Conservation (phyloP, 2,329 filamentous ascomycete genomes). For the Pseudogymnoascus sp. region DNA sequence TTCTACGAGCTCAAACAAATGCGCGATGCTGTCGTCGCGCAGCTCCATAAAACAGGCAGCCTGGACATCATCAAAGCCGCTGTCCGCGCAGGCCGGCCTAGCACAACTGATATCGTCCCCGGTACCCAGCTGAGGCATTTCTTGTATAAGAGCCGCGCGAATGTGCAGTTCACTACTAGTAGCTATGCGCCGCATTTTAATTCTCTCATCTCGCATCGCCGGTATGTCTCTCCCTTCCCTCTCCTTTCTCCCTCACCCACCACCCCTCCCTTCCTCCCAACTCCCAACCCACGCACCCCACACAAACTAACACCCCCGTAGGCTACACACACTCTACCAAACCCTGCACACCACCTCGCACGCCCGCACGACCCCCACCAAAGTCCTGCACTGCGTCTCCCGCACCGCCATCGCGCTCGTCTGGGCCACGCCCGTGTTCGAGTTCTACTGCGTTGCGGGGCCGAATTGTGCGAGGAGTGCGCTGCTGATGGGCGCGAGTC, state of each 20-base stretch:
- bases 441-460: conserved; percentile 90
- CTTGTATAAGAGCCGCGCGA: conserved; percentile 86
- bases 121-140: conserved; percentile 82
- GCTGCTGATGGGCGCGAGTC: conserved; percentile 79
- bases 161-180: conserved; percentile 95
- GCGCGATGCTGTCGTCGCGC: conserved; percentile 55
- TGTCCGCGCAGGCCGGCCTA: conserved; percentile 62
- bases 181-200: conserved; percentile 65
- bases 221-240: conserved; percentile 33
- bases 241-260: conserved; percentile 3
- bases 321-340: conserved; percentile 77
- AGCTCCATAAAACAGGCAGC: conserved; percentile 68
- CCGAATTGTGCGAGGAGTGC: conserved; percentile 57
- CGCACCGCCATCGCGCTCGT: conserved; percentile 73
- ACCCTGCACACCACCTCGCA: conserved; percentile 80
- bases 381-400: conserved; percentile 73
- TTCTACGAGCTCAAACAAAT: conserved; percentile 82
- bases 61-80: conserved; percentile 68
- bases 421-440: conserved; percentile 86
- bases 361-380: conserved; percentile 73
- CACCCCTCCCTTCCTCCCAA: too few species aligned
- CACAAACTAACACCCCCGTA: conserved; percentile 23
- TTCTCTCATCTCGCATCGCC: conserved; percentile 52
- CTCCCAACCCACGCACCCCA: too few species aligned
- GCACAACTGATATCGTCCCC: conserved; percentile 67